These are phyloP conservation scores for Ustanciosporium gigantosporum DNA, from an alignment of 1,284 basidiomycete species.

Conservation along the genomic window DNA sequence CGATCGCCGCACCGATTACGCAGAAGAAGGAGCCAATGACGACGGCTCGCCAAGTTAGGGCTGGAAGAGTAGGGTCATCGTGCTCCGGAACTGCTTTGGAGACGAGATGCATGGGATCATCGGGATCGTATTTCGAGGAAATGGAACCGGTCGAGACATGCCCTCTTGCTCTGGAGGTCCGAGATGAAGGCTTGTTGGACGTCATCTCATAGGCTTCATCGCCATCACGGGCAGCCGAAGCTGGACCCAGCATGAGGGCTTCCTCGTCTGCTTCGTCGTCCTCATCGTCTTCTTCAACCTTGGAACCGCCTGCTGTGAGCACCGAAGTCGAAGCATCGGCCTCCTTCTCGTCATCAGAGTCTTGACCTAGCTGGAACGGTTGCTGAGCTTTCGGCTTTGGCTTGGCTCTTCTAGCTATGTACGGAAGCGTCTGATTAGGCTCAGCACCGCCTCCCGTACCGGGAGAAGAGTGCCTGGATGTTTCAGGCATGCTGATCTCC, in stretches of 20 bases:
- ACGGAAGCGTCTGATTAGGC: slow-evolving; percentile 3
- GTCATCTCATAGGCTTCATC: slow-evolving; percentile 23
- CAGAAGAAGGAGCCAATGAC: slow-evolving; percentile 66
- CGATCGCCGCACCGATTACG: slow-evolving; percentile 64
- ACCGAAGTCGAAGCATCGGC: too few relatives aligned
- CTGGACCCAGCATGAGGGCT: slow-evolving; percentile 41
- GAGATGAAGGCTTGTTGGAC: slow-evolving; percentile 7
- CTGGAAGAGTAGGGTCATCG: slow-evolving; percentile 66
- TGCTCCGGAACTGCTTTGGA: slow-evolving; percentile 64
- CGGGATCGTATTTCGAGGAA: slow-evolving; percentile 42
- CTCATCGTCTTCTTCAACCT: slow-evolving; percentile 19
- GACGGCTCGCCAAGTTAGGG: slow-evolving; percentile 65
- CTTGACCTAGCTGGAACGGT: slow-evolving; percentile 16
- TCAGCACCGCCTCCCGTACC: slow-evolving; percentile 36
- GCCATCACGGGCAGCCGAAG: slow-evolving; percentile 4
- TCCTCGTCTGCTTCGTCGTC: slow-evolving; percentile 23
- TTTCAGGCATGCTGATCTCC: slow-evolving; percentile 7
- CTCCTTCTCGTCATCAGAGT: slow-evolving; percentile 22
- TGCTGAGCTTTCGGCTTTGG: slow-evolving; percentile 7
- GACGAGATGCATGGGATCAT: slow-evolving; percentile 50
- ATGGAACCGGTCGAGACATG: slow-evolving; percentile 24
- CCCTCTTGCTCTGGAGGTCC: slow-evolving; percentile 3
- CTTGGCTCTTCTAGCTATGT: slow-evolving; percentile 12
- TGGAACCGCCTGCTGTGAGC: too few relatives aligned
- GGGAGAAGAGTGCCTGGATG: slow-evolving; percentile 31